Percentiles rank a stretch among this genome's conserved stretches.
Evolutionary conservation across 2,329 filamentous ascomycete species (phyloP).

Genomic region (Verticillium dahliae): DNA sequence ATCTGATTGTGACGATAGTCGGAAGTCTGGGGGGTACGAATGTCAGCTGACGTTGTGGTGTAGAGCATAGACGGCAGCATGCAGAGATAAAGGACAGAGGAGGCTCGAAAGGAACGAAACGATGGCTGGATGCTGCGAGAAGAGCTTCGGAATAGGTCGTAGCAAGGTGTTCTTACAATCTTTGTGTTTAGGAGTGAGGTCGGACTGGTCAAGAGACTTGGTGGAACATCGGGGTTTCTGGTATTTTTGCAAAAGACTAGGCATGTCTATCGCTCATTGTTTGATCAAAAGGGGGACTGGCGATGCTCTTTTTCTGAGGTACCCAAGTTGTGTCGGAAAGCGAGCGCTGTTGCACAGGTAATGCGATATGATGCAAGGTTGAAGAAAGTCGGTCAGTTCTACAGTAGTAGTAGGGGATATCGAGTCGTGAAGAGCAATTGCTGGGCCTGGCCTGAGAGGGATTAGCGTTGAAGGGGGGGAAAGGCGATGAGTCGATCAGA

Average conservation of each 20-base stretch:
- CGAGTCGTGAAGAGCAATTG: background rate
- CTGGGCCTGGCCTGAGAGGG: background rate
- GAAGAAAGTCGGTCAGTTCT: background rate
- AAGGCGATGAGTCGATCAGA: background rate
- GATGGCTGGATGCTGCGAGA: background rate
- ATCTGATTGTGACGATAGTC: constrained; percentile 7
- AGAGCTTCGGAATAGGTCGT: background rate
- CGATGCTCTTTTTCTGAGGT: background rate
- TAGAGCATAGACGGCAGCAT: background rate
- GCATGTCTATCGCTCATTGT: constrained; percentile 19
- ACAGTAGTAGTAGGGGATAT: background rate
- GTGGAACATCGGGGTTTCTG: constrained; percentile 1
- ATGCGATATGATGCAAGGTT: background rate
- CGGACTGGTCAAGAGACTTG: background rate
- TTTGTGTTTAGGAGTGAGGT: background rate
- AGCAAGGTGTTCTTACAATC: background rate
- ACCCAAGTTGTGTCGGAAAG: background rate
- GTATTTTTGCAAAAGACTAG: constrained; percentile 21
- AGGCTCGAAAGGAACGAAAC: too few relatives aligned
- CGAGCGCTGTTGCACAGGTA: background rate
- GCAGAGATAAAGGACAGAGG: background rate
- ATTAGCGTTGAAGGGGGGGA: background rate
- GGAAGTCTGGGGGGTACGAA: constrained; percentile 17
- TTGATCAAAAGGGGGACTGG: background rate
- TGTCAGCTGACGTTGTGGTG: constrained; percentile 2